These are phyloP conservation scores for Microbotryum lychnidis-dioicae DNA, from an alignment of 1,284 basidiomycete genomes.

Conservation along the genomic window DNA sequence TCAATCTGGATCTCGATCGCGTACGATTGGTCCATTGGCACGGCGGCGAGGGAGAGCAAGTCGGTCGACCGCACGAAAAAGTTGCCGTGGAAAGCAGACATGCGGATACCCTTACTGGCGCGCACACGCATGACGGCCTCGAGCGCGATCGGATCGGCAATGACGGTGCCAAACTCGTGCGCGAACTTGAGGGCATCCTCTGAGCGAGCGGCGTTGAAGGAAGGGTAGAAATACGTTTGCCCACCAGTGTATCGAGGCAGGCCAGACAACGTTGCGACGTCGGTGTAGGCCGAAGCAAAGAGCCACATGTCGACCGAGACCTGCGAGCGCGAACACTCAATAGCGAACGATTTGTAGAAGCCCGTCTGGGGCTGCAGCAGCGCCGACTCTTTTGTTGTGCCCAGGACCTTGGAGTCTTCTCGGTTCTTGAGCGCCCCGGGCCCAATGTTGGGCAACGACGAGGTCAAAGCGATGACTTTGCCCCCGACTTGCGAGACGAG, in stretches of 20 bases:
- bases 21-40: conserved; percentile 94
- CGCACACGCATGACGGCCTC: conserved; percentile 98
- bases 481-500: conserved; percentile 89
- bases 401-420: conserved; percentile 92
- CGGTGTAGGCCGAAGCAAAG: conserved; percentile 86
- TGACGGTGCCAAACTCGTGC: conserved; percentile 87
- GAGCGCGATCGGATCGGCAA: conserved; percentile 89
- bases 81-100: conserved; percentile 98
- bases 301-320: conserved; percentile 99
- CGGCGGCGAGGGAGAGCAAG: conserved; percentile 89
- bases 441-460: conserved; percentile 79
- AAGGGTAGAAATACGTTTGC: conserved; percentile 96
- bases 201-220: conserved; percentile 85
- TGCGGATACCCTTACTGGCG: conserved; percentile 86
- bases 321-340: conserved; percentile 94
- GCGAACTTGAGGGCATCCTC: conserved; percentile 98
- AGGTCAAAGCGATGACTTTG: conserved; percentile 84
- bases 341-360: conserved; percentile 99
- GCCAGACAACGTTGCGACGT: conserved; percentile 84
- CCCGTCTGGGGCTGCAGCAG: conserved; percentile 72
- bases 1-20: conserved; percentile 96
- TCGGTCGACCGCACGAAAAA: conserved; percentile 99
- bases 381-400: conserved; percentile 85
- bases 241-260: conserved; percentile 96
- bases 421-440: conserved; percentile 89